phyloP scores from a whole-genome alignment of 2,329 filamentous ascomycete genomes.

The Mariannaea sp. region DNA sequence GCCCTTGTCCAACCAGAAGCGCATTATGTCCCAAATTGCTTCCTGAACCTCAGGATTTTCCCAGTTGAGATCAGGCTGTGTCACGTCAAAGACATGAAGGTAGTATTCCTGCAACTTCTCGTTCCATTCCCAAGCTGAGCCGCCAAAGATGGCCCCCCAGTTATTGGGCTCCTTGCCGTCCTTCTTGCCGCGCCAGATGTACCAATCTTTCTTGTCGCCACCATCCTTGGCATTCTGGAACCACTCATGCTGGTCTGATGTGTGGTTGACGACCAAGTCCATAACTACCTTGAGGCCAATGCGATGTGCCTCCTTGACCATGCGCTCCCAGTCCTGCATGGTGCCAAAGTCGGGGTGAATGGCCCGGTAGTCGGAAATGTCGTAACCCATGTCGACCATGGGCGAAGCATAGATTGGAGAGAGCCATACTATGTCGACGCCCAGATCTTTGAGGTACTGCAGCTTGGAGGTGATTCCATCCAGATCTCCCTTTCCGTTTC shows the following conservation, averaged over 20 bases:
- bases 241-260: conserved; percentile 54
- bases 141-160: conserved; percentile 63
- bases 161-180: conserved; percentile 70
- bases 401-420: conserved; percentile 68
- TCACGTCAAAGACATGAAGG: conserved; percentile 69
- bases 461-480: conserved; percentile 65
- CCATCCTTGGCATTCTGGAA: conserved; percentile 66
- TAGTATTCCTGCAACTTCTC: conserved; percentile 68
- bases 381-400: conserved; percentile 72
- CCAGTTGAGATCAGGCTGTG: conserved; percentile 81
- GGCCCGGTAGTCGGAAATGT: conserved; percentile 68
- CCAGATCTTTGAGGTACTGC: conserved; percentile 63
- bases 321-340: conserved; percentile 63
- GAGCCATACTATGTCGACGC: conserved; percentile 69
- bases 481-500: conserved; percentile 39
- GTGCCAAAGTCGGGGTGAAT: conserved; percentile 71
- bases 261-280: conserved; percentile 79
- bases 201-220: conserved; percentile 66
- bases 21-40: conserved; percentile 65
- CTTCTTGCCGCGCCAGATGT: conserved; percentile 59
- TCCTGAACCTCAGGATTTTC: conserved; percentile 67
- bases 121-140: conserved; percentile 34
- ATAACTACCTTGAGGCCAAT: conserved; percentile 72
- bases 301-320: conserved; percentile 63
- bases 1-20: conserved; percentile 74